phyloP scores from a whole-genome alignment of 2,329 filamentous ascomycete species.

The Cercospora berteroae region DNA sequence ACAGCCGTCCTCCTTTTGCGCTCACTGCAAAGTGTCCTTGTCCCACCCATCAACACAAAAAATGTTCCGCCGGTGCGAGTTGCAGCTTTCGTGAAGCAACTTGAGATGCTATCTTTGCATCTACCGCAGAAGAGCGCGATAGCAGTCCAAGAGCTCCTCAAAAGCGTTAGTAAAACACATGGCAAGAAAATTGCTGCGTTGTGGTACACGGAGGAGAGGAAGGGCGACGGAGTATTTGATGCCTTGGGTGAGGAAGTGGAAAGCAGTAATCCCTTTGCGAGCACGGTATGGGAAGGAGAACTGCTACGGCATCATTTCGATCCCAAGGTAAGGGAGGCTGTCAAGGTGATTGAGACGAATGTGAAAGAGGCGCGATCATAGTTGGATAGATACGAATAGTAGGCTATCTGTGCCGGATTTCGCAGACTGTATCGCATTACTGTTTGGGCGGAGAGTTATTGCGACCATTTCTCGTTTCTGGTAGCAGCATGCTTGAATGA shows the following conservation, averaged over 20 bases:
- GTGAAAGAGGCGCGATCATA: slow-evolving; percentile 24
- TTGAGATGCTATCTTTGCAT: slow-evolving; percentile 78
- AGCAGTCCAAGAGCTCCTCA: slow-evolving; percentile 74
- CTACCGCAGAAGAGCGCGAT: slow-evolving; percentile 85
- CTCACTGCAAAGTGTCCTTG: slow-evolving; percentile 75
- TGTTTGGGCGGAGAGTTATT: background rate
- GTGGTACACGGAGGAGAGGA: slow-evolving; percentile 92
- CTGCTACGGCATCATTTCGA: slow-evolving; percentile 81
- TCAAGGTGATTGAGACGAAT: slow-evolving; percentile 32
- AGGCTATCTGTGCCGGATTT: background rate
- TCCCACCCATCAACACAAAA: slow-evolving; percentile 71
- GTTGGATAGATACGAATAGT: background rate
- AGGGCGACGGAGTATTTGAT: slow-evolving; percentile 85
- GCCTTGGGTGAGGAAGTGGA: slow-evolving; percentile 71
- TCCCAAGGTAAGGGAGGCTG: slow-evolving; percentile 73
- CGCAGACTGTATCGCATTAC: background rate
- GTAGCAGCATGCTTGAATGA: background rate
- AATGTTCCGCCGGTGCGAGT: slow-evolving; percentile 77
- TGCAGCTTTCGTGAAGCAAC: slow-evolving; percentile 90
- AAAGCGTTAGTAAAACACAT: slow-evolving; percentile 76
- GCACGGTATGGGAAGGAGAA: slow-evolving; percentile 92
- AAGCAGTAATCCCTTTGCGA: slow-evolving; percentile 83
- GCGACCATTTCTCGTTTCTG: background rate
- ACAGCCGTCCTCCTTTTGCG: slow-evolving; percentile 89
- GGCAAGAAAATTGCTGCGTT: slow-evolving; percentile 77